Conservation (phyloP, 1,139 yeast genomes). For the Yamadazyma blattariae region DNA sequence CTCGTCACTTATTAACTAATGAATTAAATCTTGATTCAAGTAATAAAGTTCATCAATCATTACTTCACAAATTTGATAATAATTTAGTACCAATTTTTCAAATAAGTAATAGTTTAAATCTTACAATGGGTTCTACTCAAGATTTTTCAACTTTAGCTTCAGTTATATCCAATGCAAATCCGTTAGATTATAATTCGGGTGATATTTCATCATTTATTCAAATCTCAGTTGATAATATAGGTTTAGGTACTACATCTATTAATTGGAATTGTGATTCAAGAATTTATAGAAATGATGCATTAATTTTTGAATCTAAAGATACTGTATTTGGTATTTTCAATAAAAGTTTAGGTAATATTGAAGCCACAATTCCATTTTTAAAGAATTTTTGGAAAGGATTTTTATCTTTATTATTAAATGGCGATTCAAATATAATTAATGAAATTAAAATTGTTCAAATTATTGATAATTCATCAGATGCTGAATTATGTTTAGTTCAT, state of each 20-base stretch:
- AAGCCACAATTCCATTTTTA: slow-evolving; percentile 38
- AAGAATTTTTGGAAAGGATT: slow-evolving; percentile 41
- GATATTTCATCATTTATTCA: slow-evolving; percentile 29
- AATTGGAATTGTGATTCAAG: slow-evolving; percentile 35
- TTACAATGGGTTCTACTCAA: slow-evolving; percentile 10
- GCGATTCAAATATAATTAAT: slow-evolving; percentile 22
- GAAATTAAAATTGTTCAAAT: slow-evolving; percentile 27
- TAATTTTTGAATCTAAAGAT: slow-evolving; percentile 28
- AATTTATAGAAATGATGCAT: slow-evolving; percentile 24
- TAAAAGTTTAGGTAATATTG: slow-evolving; percentile 17
- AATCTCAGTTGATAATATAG: slow-evolving; percentile 17
- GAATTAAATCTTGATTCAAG: slow-evolving; percentile 2
- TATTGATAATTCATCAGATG: slow-evolving; percentile 17
- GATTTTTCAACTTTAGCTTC: slow-evolving; percentile 16
- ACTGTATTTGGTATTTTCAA: slow-evolving; percentile 33
- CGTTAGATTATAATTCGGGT: slow-evolving; percentile 24
- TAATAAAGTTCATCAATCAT: slow-evolving; percentile 3
- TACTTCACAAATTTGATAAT: slow-evolving; percentile 8
- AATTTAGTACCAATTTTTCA: slow-evolving; percentile 8
- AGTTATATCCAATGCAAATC: slow-evolving; percentile 13
- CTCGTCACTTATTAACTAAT: slow-evolving; percentile 4
- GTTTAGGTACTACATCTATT: slow-evolving; percentile 17
- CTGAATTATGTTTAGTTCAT: slow-evolving; percentile 28
- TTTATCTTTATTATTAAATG: slow-evolving; percentile 34
- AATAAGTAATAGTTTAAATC: slow-evolving; percentile 11